phyloP scores from a whole-genome alignment of 2,329 filamentous ascomycete species.

The Colletotrichum tofieldiae region DNA sequence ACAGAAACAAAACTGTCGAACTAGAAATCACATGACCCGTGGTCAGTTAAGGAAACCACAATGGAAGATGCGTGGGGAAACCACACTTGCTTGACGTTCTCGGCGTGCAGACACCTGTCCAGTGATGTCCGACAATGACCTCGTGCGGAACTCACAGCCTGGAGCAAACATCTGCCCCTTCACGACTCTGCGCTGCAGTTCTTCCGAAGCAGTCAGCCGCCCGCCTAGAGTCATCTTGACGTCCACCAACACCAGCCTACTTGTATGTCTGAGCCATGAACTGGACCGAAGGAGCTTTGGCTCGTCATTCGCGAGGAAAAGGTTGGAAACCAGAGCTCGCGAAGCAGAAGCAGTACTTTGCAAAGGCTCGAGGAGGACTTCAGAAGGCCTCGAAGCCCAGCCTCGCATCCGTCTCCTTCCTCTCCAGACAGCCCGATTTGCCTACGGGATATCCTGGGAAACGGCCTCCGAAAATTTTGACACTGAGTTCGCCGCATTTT shows the following conservation, averaged over 20 bases:
- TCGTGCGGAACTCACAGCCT: not conserved
- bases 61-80: not conserved
- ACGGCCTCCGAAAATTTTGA: not conserved
- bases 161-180: not conserved
- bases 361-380: constrained; percentile 48
- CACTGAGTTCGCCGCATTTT: constrained; percentile 30
- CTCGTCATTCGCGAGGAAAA: constrained; percentile 54
- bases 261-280: constrained; percentile 53
- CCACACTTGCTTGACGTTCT: not conserved
- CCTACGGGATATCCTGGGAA: not conserved
- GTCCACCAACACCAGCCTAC: not conserved
- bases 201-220: not conserved
- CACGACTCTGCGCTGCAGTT: not conserved
- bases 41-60: not conserved
- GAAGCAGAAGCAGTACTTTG: constrained; percentile 58
- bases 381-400: not conserved
- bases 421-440: constrained; percentile 37
- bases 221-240: not conserved
- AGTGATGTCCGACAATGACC: not conserved
- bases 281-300: constrained; percentile 58
- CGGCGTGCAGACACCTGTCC: not conserved
- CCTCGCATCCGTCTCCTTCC: constrained; percentile 47
- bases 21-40: constrained; percentile 15
- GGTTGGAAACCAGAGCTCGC: constrained; percentile 52
- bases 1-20: not conserved